Percentiles rank a stretch among this genome's conserved stretches.
phyloP scores from a whole-genome alignment of 2,329 filamentous ascomycete species.

The Truncatella angustata region DNA sequence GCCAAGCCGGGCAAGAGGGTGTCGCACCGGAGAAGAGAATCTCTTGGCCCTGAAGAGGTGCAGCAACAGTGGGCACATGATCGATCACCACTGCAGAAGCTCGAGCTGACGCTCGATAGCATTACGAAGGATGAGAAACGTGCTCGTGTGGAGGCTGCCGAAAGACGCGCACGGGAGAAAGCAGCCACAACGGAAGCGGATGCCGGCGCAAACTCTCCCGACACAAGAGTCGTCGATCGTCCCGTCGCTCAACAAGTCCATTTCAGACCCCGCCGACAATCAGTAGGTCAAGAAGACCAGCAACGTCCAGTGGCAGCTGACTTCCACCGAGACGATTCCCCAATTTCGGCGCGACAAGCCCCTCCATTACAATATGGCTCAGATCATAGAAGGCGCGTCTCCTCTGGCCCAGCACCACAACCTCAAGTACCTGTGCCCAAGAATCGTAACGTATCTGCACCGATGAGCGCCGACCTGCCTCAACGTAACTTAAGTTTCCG shows the following conservation, averaged over 20 bases:
- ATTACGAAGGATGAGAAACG: conserved; percentile 96
- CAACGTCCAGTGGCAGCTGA: conserved; percentile 18
- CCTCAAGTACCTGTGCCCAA: conserved; percentile 25
- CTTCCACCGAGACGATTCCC: conserved; percentile 23
- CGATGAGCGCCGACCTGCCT: conserved; percentile 34
- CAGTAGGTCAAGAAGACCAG: conserved; percentile 22
- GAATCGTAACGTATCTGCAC: conserved; percentile 21
- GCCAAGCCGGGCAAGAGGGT: conserved; percentile 23
- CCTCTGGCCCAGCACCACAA: conserved; percentile 26
- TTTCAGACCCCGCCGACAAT: conserved; percentile 26
- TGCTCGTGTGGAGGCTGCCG: conserved; percentile 78
- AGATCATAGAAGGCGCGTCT: conserved; percentile 24
- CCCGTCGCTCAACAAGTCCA: conserved; percentile 30
- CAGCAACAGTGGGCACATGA: conserved; percentile 70
- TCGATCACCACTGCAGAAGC: conserved; percentile 86
- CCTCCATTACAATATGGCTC: conserved; percentile 30
- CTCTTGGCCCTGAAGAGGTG: conserved; percentile 36
- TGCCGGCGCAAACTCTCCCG: conserved; percentile 18
- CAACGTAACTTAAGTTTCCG: conserved; percentile 60
- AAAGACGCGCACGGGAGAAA: conserved; percentile 67
- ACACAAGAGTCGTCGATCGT: conserved; percentile 16
- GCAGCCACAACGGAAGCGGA: conserved; percentile 36
- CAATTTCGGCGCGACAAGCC: conserved; percentile 21
- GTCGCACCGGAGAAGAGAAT: conserved; percentile 34
- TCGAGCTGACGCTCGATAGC: conserved; percentile 86